Percentiles rank a stretch among this genome's conserved stretches.
phyloP scores from a whole-genome alignment of 2,329 filamentous ascomycete genomes.

The Phaeosphaeria sp. region DNA sequence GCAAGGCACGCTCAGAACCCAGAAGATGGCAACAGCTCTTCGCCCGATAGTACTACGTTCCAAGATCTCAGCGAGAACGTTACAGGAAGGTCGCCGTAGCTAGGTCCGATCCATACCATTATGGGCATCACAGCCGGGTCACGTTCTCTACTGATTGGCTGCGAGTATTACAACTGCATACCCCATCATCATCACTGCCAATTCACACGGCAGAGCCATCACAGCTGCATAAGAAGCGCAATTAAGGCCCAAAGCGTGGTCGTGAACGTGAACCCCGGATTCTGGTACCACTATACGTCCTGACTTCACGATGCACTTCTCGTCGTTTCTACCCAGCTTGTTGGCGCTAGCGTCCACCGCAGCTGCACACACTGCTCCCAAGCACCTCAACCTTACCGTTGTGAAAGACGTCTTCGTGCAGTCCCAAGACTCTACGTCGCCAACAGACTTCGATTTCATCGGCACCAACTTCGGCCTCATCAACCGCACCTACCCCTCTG shows the following conservation, averaged over 20 bases:
- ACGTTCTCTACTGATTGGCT: conserved; percentile 37
- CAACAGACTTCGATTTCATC: conserved; percentile 58
- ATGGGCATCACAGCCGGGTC: conserved; percentile 20
- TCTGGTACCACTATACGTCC: not conserved
- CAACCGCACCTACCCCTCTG: conserved; percentile 66
- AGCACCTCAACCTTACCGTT: conserved; percentile 65
- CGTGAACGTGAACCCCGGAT: not conserved
- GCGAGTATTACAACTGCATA: not conserved
- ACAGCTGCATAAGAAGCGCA: not conserved
- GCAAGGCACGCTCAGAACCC: conserved; percentile 2
- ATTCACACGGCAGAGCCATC: conserved; percentile 2
- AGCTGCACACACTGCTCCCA: conserved; percentile 20
- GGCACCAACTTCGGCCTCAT: conserved; percentile 69
- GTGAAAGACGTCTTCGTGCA: conserved; percentile 70
- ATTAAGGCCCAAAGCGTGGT: not conserved
- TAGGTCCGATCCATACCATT: not conserved
- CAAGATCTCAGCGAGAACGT: not conserved
- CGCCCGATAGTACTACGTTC: not conserved
- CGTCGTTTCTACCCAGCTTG: conserved; percentile 25
- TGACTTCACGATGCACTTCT: conserved; percentile 18
- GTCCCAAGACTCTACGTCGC: conserved; percentile 63
- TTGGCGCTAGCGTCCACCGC: conserved; percentile 16
- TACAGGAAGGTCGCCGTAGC: not conserved
- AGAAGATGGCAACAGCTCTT: not conserved
- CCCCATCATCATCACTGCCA: conserved; percentile 2